These are phyloP conservation scores for Galeopsis tetrahit DNA, from an alignment of 257 asterid species.

Conservation along the genomic window DNA sequence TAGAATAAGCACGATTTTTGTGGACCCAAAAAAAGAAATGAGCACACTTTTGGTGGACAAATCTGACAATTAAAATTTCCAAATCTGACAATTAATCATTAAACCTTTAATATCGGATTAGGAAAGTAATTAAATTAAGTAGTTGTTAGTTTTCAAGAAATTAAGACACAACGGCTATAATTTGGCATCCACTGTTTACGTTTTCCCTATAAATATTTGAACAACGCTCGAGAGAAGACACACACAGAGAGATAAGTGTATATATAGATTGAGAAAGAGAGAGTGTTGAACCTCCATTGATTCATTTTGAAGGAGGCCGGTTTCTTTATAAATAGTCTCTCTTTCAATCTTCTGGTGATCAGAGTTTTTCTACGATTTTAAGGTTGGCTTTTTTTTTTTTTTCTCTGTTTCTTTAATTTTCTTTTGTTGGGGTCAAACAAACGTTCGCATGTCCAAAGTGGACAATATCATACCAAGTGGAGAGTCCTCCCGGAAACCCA, in stretches of 20 bases:
- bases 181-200: conserved; percentile 53
- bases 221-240: conserved; percentile 21
- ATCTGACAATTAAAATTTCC: too few species aligned
- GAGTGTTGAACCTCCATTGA: conserved; percentile 28
- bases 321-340: conserved; percentile 26
- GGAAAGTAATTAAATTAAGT: conserved; percentile 37
- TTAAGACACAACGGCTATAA: conserved; percentile 31
- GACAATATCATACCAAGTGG: too few species aligned
- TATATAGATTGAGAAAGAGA: conserved; percentile 33
- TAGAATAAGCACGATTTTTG: too few species aligned
- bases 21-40: too few species aligned
- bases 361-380: conserved; percentile 26
- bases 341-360: conserved; percentile 15
- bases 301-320: conserved; percentile 40
- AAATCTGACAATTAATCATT: too few species aligned
- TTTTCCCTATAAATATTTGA: conserved; percentile 31
- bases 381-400: conserved; percentile 10
- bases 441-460: too few species aligned
- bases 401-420: neutral
- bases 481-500: too few species aligned
- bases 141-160: conserved; percentile 75
- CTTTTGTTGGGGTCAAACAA: neutral
- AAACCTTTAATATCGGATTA: neutral
- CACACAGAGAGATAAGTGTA: neutral
- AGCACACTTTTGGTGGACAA: too few species aligned